Base-by-base conservation (phyloP, 352 stramenopile species). In the Globisporangium spiculum region DNA sequence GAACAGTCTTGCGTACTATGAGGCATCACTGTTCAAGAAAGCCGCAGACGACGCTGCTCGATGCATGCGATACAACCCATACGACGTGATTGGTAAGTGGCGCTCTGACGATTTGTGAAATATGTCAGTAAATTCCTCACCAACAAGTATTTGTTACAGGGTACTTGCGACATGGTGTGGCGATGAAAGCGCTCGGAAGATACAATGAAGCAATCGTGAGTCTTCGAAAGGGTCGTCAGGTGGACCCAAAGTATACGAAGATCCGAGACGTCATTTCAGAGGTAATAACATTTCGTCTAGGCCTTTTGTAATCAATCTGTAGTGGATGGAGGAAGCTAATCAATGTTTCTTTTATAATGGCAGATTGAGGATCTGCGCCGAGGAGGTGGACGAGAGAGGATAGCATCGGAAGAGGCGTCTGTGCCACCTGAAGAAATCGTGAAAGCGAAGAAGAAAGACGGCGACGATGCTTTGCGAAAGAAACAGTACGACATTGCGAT, bases 21-120 rank as follows among this genome's bases (percentile, higher is more conserved):
- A 91, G 34, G 79, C 77, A 26, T 80, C 73, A 0, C 73, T 86
- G 59, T 93, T 85, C 56, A 81, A 90, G 54, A 90, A 98, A 67
- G 96, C 97, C 73, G 91, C 83, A 3, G 84, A 97, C 16, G 94
- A 98, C 52, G 90, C 83, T 18, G 85, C 90, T 26, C 80, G 81
- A 6, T 98, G 93, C 62, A 96, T 98, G 73, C 86, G 92, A 46
- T 96, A 97, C 53, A 97, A 98, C 66, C 93, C 92, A 24, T 92
- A 93, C 63, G 97, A 98, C 66, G 92, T 97, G 27, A 98, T 97
- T 73, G 92, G 83, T 84, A 64, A 41, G 27, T 60, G 55, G 8
- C 22, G 63, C 24, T 1, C 26, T 52, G 22, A 4, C 22, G 0
- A 12, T 32, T 54, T 24, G 26, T 27, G 1, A 16, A 16, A 18